Percentiles rank a stretch among this genome's conserved stretches.
Conservation (phyloP, 2,329 filamentous ascomycete genomes). For the Truncatella angustata region DNA sequence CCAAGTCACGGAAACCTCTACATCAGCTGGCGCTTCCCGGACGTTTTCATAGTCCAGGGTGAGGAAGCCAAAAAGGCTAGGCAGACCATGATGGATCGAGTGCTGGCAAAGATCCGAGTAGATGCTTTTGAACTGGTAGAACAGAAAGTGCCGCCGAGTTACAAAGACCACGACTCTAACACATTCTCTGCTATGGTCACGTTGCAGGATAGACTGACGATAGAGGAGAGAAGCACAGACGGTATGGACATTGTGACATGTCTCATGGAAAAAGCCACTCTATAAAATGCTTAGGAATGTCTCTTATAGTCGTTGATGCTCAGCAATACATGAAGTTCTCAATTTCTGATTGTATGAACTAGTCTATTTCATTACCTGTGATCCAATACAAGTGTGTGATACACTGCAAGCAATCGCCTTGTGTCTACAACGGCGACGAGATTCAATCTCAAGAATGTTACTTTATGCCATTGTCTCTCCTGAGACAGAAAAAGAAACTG, state of each 20-base stretch:
- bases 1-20: conserved; percentile 20
- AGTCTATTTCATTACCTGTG: no score
- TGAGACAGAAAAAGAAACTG: no score
- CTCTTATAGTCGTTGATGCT: not conserved
- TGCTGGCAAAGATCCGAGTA: conserved; percentile 6
- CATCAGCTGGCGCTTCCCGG: conserved; percentile 16
- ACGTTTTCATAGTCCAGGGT: conserved; percentile 8
- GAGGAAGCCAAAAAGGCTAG: not conserved
- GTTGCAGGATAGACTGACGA: not conserved
- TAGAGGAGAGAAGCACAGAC: not conserved
- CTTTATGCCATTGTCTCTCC: no score
- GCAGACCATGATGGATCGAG: conserved; percentile 7
- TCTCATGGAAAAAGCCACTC: not conserved
- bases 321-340: not conserved
- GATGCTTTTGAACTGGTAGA: conserved; percentile 7
- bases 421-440: no score
- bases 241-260: not conserved
- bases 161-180: not conserved
- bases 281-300: not conserved
- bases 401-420: no score
- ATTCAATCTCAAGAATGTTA: no score
- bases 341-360: no score
- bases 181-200: not conserved
- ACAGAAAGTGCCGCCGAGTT: not conserved
- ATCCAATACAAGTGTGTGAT: no score